phyloP scores from a whole-genome alignment of 1,284 basidiomycete species.

The Apiotrichum mycotoxinovorans region DNA sequence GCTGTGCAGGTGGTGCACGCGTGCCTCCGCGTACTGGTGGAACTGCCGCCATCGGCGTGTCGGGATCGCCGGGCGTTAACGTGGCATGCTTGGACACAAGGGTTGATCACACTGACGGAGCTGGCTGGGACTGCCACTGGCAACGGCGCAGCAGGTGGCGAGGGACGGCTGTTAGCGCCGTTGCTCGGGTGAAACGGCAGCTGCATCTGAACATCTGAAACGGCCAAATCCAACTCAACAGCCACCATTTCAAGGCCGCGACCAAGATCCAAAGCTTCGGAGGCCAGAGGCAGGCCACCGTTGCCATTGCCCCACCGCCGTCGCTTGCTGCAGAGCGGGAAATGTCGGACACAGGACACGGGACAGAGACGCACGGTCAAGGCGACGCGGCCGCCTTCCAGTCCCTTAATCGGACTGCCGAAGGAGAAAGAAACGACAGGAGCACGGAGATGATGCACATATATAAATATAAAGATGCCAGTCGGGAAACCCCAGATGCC shows the following conservation, averaged over 20 bases:
- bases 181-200: no score
- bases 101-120: background rate
- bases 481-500: no score
- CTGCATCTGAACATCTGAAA: no score
- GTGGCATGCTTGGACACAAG: conserved; percentile 1
- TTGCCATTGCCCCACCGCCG: no score
- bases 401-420: background rate
- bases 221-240: no score
- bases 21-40: background rate
- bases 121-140: no score
- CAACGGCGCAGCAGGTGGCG: no score
- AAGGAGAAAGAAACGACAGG: background rate
- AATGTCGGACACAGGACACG: background rate
- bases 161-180: no score
- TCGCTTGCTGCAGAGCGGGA: background rate
- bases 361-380: background rate
- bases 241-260: no score
- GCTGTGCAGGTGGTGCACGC: background rate
- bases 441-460: background rate
- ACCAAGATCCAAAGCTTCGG: no score
- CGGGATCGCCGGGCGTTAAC: background rate
- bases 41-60: background rate
- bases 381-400: background rate
- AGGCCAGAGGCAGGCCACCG: no score
- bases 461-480: no score